Conservation (phyloP, 371 early-diverging fungal genomes). For the Dentiscutata heterogama region DNA sequence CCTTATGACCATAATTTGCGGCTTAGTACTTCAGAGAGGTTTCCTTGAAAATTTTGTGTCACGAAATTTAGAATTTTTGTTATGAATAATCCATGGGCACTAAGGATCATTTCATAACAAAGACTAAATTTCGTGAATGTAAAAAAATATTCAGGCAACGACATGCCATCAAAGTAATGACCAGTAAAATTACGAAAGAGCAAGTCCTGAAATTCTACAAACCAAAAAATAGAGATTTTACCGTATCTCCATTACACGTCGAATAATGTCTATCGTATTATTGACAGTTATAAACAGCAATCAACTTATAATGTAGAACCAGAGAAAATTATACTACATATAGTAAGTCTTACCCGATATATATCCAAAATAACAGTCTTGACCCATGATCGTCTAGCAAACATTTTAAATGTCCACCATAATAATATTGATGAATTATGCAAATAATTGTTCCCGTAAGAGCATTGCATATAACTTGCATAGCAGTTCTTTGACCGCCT, state of each 20-base stretch:
- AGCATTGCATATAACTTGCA: constrained; percentile 88
- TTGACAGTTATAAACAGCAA: background rate
- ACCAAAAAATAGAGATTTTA: constrained; percentile 45
- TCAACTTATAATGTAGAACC: background rate
- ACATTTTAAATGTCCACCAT: constrained; percentile 48
- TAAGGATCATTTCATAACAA: too few species aligned
- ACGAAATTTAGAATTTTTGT: too few species aligned
- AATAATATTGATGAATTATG: constrained; percentile 64
- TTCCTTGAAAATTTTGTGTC: too few species aligned
- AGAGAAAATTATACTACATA: background rate
- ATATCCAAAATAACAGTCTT: constrained; percentile 55
- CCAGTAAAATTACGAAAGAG: too few species aligned
- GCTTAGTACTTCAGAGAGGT: too few species aligned
- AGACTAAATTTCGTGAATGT: too few species aligned
- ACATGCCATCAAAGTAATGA: too few species aligned
- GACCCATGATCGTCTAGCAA: constrained; percentile 52
- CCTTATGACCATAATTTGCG: too few species aligned
- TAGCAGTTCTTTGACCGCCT: constrained; percentile 71
- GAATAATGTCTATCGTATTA: constrained; percentile 72
- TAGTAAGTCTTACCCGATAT: constrained; percentile 61
- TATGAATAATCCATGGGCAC: too few species aligned
- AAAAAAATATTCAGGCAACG: too few species aligned
- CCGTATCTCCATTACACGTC: constrained; percentile 89
- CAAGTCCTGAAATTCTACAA: background rate
- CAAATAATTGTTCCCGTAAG: constrained; percentile 74